Conservation (phyloP, 192 early-diverging fungal species). For the Ramicandelaber brevisporus region DNA sequence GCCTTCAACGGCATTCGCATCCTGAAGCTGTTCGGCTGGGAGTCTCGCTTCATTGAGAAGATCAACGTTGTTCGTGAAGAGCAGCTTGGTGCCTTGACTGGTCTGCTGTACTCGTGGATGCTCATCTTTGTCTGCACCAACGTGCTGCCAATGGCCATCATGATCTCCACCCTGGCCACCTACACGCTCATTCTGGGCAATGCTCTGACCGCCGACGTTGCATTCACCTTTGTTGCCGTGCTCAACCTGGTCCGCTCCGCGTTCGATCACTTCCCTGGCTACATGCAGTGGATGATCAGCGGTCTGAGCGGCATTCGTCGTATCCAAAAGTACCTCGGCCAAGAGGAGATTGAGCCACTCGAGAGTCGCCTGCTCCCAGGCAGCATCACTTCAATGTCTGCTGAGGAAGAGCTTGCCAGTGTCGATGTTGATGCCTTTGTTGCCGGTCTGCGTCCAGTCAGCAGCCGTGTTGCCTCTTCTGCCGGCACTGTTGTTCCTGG, state of each 20-base stretch:
- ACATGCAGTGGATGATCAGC: slow-evolving; percentile 26
- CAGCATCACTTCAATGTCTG: slow-evolving; percentile 8
- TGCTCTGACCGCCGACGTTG: slow-evolving; percentile 29
- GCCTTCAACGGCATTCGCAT: slow-evolving; percentile 74
- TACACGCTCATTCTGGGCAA: slow-evolving; percentile 32
- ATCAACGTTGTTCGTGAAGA: slow-evolving; percentile 32
- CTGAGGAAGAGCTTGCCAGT: slow-evolving; percentile 7
- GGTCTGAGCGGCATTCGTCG: slow-evolving; percentile 37
- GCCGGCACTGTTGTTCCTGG: too few relatives aligned
- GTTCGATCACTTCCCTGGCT: slow-evolving; percentile 32
- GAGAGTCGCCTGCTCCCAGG: slow-evolving; percentile 8
- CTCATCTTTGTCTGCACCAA: slow-evolving; percentile 26
- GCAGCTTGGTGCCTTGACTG: slow-evolving; percentile 28
- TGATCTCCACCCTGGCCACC: slow-evolving; percentile 25
- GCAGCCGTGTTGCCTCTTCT: background rate
- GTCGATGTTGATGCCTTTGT: slow-evolving; percentile 7
- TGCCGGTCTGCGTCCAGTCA: too few relatives aligned
- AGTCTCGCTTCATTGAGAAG: slow-evolving; percentile 37
- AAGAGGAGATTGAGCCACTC: slow-evolving; percentile 35
- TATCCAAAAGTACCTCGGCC: slow-evolving; percentile 45
- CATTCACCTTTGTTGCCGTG: slow-evolving; percentile 45
- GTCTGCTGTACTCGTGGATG: slow-evolving; percentile 23
- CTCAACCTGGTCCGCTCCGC: slow-evolving; percentile 41
- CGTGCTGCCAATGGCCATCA: slow-evolving; percentile 28
- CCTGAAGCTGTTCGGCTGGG: slow-evolving; percentile 83